These are phyloP conservation scores for Sphagnum magellanicum DNA, from an alignment of 228 moss, liverwort and hornwort genomes.

Conservation along the genomic window DNA sequence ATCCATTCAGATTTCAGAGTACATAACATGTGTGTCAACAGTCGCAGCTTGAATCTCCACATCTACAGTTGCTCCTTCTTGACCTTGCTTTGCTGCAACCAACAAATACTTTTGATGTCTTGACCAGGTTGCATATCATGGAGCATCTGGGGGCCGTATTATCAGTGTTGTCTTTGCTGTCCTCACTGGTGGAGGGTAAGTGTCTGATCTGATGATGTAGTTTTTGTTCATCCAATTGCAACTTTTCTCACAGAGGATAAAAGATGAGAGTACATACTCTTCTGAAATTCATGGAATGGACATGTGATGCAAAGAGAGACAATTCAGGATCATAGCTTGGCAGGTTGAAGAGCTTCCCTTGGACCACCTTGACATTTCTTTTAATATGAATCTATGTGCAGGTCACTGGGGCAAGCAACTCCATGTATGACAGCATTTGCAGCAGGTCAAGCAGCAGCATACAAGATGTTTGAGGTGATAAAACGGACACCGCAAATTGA, in stretches of 20 bases:
- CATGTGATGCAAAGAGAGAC: too few relatives aligned
- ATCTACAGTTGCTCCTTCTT: too few relatives aligned
- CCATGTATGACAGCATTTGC: conserved; percentile 69
- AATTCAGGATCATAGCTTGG: background rate
- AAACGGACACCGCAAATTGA: conserved; percentile 70
- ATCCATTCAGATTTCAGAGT: too few relatives aligned
- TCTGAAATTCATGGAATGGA: too few relatives aligned
- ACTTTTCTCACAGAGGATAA: background rate
- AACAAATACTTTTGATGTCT: too few relatives aligned
- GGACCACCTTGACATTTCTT: background rate
- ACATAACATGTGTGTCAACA: too few relatives aligned
- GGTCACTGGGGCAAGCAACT: conserved; percentile 59
- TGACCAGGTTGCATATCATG: conserved; percentile 52
- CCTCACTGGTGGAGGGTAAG: conserved; percentile 78
- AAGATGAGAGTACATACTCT: too few relatives aligned
- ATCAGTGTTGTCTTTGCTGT: conserved; percentile 83
- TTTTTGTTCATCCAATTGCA: background rate
- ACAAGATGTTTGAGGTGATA: conserved; percentile 78
- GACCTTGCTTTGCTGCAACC: too few relatives aligned
- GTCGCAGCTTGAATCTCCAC: too few relatives aligned
- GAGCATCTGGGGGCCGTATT: conserved; percentile 54
- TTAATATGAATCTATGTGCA: conserved; percentile 7
- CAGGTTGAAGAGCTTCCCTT: background rate
- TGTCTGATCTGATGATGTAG: background rate
- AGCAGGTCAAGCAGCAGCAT: conserved; percentile 72